Evolutionary conservation across 2,329 filamentous ascomycete species (phyloP).

Genomic region (Pseudonectria foliicola): DNA sequence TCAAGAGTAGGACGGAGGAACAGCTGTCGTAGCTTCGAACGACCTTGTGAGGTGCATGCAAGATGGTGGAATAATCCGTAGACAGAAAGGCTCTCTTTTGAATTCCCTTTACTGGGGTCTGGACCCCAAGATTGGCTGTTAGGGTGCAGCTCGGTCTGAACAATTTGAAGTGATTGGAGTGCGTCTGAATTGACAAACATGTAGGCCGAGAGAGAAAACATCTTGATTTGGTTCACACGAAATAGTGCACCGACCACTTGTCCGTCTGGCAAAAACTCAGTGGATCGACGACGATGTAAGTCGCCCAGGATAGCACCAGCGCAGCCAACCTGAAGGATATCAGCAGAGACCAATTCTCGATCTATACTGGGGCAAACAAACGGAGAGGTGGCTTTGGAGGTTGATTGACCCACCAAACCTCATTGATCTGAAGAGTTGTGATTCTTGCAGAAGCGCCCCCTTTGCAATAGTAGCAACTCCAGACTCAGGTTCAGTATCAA

Average conservation of each 20-base stretch:
- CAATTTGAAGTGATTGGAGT: slow-evolving; percentile 73
- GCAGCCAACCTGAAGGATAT: slow-evolving; percentile 58
- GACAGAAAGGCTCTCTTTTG: slow-evolving; percentile 76
- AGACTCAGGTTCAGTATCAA: slow-evolving; percentile 3
- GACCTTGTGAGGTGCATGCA: slow-evolving; percentile 74
- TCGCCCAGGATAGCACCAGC: slow-evolving; percentile 81
- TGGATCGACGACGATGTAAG: slow-evolving; percentile 54
- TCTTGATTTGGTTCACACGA: slow-evolving; percentile 57
- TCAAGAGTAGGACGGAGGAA: slow-evolving; percentile 75
- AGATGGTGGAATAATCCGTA: slow-evolving; percentile 75
- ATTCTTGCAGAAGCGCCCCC: slow-evolving; percentile 34
- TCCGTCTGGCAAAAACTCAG: slow-evolving; percentile 56
- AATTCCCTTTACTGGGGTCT: slow-evolving; percentile 39
- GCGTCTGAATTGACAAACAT: slow-evolving; percentile 82
- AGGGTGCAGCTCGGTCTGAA: slow-evolving; percentile 75
- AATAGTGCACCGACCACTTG: slow-evolving; percentile 43
- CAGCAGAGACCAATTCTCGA: neutral
- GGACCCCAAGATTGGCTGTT: slow-evolving; percentile 67
- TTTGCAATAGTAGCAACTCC: slow-evolving; percentile 29
- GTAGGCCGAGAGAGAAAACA: slow-evolving; percentile 59
- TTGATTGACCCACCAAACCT: slow-evolving; percentile 65
- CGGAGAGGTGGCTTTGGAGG: slow-evolving; percentile 64
- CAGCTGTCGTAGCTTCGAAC: slow-evolving; percentile 62
- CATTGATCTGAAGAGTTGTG: slow-evolving; percentile 55
- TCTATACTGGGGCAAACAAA: slow-evolving; percentile 23